Evolutionary conservation across 2,329 filamentous ascomycete genomes (phyloP), one percentile per base, ranked within the genome.

Genomic region (Cladosporium cucumerinum): DNA sequence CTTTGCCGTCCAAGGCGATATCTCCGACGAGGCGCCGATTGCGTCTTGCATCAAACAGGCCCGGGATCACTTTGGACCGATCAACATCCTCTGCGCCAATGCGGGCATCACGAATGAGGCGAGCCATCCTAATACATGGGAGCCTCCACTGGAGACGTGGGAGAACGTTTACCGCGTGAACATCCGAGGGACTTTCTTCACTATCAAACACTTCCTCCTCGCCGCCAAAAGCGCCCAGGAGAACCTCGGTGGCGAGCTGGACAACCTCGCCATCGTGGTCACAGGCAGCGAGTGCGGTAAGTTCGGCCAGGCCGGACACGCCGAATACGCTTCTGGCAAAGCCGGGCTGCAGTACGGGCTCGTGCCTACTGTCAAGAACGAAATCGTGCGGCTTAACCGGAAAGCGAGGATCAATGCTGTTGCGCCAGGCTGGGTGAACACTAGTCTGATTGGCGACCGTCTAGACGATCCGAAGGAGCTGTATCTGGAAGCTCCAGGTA

Each of bases 121-220:
- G n/a, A 74, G 75, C 57, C 75, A 78, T 58, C 80, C 80, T 48
- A 80, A 79, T 3, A 82, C 85, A 64, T 86, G 83, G 84, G 79
- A 85, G 28, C 76, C 85, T 61, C 79, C 81, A 0, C 68, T 81
- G 4, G 78, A 80, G n/a, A 73, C 80, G 0, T 86, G 83, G 84
- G 82, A 85, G 59, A 78, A 80, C 62, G 80, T 79, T 1, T 84
- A 85, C 68, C 74, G 76, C 25, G 77, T 78, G 25, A 85, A 85
- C 66, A 78, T 82, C 18, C 79, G 81, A 18, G 83, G 82, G 5
- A 84, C 82, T 1, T 86, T 84, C 66, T 74, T 86, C 3, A 83
- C 82, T 0, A 81, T 86, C 71, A 86, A 86, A 69, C 81, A 85
- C 66, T 86, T 85, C 71, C 73, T 86, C 6, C 78, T 75, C 34